Conservation (phyloP, 2,329 filamentous ascomycete species). For the Leptographium flavum region DNA sequence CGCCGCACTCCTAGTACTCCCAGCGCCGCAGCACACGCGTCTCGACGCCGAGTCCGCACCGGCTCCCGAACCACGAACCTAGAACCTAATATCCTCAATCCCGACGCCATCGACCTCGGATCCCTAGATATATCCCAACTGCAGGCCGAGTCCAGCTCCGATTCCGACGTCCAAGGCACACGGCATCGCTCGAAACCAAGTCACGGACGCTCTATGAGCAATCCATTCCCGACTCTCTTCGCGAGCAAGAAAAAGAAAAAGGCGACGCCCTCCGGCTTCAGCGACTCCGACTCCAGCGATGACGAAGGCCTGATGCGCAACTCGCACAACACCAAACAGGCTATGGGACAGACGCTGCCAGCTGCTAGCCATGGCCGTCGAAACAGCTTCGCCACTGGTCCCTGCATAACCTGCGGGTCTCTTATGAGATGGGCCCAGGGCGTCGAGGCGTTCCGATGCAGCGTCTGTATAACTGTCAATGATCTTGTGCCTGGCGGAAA, state of each 20-base stretch:
- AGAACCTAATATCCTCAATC: neutral
- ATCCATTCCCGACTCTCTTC: conserved; percentile 64
- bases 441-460: conserved; percentile 64
- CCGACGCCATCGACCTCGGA: conserved; percentile 1
- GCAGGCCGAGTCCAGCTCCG: conserved; percentile 20
- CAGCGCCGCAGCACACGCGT: neutral
- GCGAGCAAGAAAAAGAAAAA: conserved; percentile 40
- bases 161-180: conserved; percentile 23
- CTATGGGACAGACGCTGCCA: conserved; percentile 17
- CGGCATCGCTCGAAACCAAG: conserved; percentile 13
- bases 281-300: conserved; percentile 25
- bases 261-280: conserved; percentile 17
- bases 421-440: conserved; percentile 66
- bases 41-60: neutral
- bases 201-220: conserved; percentile 59
- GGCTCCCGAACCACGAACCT: neutral
- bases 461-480: conserved; percentile 73
- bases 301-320: conserved; percentile 19
- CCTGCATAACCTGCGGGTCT: conserved; percentile 77
- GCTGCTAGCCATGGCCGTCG: conserved; percentile 22
- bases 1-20: neutral
- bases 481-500: conserved; percentile 42
- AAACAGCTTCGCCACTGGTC: conserved; percentile 49
- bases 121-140: conserved; percentile 12
- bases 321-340: neutral